phyloP scores from a whole-genome alignment of 2,329 filamentous ascomycete species.

The Fusarium nygamai region DNA sequence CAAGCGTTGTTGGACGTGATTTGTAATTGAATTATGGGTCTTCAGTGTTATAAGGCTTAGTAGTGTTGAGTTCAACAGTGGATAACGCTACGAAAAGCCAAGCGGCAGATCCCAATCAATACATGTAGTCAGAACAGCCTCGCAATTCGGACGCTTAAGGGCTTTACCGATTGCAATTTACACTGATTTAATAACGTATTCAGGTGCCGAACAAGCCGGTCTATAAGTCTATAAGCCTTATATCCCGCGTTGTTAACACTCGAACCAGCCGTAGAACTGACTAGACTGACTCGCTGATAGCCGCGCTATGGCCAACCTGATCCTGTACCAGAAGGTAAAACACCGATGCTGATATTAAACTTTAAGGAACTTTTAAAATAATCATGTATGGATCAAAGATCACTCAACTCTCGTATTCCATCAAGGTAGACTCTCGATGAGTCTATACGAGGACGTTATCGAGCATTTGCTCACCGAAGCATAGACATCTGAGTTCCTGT shows the following conservation, averaged over 20 bases:
- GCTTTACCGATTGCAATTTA: neutral
- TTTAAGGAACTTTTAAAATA: neutral
- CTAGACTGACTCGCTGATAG: neutral
- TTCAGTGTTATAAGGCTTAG: neutral
- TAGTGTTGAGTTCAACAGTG: neutral
- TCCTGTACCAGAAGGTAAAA: neutral
- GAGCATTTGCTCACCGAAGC: neutral
- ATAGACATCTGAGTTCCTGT: neutral
- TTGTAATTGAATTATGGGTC: neutral
- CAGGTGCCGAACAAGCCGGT: no score
- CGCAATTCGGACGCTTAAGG: neutral
- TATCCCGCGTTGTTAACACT: neutral
- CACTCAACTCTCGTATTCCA: neutral
- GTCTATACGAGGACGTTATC: neutral
- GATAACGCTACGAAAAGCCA: neutral
- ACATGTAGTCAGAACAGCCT: neutral
- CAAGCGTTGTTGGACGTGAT: neutral
- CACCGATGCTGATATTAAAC: neutral
- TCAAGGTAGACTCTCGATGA: neutral
- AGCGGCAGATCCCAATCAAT: neutral
- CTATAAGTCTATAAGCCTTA: no score
- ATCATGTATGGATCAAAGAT: neutral
- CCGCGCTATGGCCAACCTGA: neutral
- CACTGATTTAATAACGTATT: neutral
- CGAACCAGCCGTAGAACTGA: neutral